These are phyloP conservation scores for Aureobasidium sp. DNA, from an alignment of 2,329 filamentous ascomycete species.

Conservation along the genomic window DNA sequence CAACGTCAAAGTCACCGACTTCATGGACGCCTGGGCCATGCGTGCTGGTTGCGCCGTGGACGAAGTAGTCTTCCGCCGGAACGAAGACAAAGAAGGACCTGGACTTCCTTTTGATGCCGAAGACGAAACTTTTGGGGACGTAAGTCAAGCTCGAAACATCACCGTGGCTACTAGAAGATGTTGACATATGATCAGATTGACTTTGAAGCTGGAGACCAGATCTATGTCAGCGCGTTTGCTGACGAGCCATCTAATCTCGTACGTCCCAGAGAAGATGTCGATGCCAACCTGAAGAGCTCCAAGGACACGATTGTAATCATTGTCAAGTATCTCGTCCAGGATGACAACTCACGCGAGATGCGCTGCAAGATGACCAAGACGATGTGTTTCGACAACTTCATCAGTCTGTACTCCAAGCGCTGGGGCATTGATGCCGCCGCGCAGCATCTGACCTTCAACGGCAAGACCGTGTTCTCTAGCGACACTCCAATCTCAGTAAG, in stretches of 20 bases:
- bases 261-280: neutral
- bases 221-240: neutral
- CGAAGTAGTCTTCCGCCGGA: neutral
- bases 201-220: neutral
- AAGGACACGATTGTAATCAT: neutral
- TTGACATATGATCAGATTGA: neutral
- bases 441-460: neutral
- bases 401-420: neutral
- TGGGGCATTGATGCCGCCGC: neutral
- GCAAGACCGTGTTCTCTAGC: neutral
- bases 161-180: no score
- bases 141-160: neutral
- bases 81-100: neutral
- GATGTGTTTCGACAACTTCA: neutral
- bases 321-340: neutral
- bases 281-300: neutral
- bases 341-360: neutral
- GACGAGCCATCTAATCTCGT: neutral
- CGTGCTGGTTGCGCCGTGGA: neutral
- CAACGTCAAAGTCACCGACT: neutral
- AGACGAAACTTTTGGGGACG: neutral
- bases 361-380: neutral
- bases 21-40: neutral
- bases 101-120: neutral
- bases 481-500: neutral